These are phyloP conservation scores for Hygrophorus russula DNA, from an alignment of 768 basidiomycete genomes.

Conservation along the genomic window DNA sequence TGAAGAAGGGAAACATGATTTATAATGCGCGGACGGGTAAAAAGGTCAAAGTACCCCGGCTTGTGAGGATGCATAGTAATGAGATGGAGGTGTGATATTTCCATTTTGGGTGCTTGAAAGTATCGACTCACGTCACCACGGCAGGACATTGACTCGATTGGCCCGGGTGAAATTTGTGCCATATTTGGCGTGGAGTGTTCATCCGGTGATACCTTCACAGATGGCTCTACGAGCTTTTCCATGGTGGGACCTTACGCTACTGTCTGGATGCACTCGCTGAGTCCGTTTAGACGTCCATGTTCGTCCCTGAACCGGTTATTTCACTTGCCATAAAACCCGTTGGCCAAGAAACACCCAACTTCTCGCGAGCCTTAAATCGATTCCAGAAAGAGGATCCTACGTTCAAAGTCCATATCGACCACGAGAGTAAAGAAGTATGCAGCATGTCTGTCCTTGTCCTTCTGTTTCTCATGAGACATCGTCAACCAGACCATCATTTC, in stretches of 20 bases:
- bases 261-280: not conserved
- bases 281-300: conserved; percentile 79
- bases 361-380: conserved; percentile 90
- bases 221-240: conserved; percentile 77
- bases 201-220: conserved; percentile 95
- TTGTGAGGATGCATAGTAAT: conserved; percentile 97
- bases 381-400: conserved; percentile 99
- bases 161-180: conserved; percentile 97
- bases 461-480: not conserved
- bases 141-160: conserved; percentile 86
- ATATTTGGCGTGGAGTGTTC: conserved; percentile 99
- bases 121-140: not conserved
- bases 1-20: conserved; percentile 79
- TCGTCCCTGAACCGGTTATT: conserved; percentile 96
- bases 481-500: conserved; percentile 86
- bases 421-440: conserved; percentile 83
- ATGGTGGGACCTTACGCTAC: conserved; percentile 50
- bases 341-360: conserved; percentile 90
- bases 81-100: conserved; percentile 81
- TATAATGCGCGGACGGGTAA: conserved; percentile 93
- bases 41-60: conserved; percentile 90
- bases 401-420: conserved; percentile 93
- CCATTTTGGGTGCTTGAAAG: not conserved
- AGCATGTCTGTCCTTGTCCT: not conserved
- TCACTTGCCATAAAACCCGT: conserved; percentile 88